Conservation (phyloP, 495 filamentous ascomycete species). For the Filosporella fistucella region DNA sequence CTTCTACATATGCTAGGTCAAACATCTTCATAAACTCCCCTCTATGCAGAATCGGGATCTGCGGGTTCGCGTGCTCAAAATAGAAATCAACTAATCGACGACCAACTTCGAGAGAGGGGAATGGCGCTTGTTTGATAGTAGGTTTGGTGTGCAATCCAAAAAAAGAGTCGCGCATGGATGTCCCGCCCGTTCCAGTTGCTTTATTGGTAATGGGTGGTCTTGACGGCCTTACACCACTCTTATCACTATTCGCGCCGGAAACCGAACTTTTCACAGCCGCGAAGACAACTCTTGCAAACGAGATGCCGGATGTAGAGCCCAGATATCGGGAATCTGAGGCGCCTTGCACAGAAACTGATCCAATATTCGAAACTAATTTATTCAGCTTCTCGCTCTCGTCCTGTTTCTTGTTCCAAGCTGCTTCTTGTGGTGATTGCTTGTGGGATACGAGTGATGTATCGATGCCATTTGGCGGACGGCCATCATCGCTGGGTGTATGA, state of each 20-base stretch:
- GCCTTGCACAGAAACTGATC: constrained; percentile 70
- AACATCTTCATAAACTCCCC: constrained; percentile 83
- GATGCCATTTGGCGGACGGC: constrained; percentile 22
- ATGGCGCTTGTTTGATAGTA: constrained; percentile 78
- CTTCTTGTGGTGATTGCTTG: constrained; percentile 23
- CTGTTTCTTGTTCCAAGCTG: constrained; percentile 39
- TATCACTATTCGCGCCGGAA: constrained; percentile 50
- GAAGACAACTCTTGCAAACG: constrained; percentile 91
- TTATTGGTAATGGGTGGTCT: constrained; percentile 17
- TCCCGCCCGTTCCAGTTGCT: constrained; percentile 42
- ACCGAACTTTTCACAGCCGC: constrained; percentile 89
- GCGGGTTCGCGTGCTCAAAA: constrained; percentile 93
- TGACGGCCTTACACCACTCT: constrained; percentile 24
- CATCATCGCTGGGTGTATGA: constrained; percentile 36
- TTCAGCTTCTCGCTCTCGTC: constrained; percentile 62
- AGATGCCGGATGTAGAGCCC: constrained; percentile 85
- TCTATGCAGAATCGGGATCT: constrained; percentile 87
- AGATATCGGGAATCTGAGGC: constrained; percentile 75
- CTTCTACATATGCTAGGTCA: constrained; percentile 65
- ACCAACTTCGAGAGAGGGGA: constrained; percentile 72
- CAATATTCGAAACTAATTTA: constrained; percentile 72
- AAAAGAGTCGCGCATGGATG: constrained; percentile 89
- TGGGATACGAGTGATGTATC: constrained; percentile 2
- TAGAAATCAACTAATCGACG: constrained; percentile 73
- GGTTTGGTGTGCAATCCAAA: constrained; percentile 91